phyloP scores from a whole-genome alignment of 2,329 filamentous ascomycete genomes.

The Monascus ruber region DNA sequence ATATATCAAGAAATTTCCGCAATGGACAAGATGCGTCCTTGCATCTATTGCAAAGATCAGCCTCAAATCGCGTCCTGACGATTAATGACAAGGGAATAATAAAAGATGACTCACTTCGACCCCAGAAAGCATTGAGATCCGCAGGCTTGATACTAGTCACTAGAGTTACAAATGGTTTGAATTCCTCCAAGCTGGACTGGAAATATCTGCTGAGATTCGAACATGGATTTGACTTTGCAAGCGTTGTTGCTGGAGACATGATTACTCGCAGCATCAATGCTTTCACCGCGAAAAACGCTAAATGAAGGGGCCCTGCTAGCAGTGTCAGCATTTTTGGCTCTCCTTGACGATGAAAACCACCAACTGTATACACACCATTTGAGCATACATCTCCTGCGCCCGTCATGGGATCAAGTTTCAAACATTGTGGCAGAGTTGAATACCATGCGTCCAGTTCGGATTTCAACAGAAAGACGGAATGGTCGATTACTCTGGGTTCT shows the following conservation, averaged over 20 bases:
- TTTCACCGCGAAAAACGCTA: constrained; percentile 33
- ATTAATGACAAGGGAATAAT: neutral
- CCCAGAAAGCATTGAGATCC: constrained; percentile 35
- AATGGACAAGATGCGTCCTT: constrained; percentile 37
- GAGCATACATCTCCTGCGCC: constrained; percentile 5
- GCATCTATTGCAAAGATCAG: constrained; percentile 9
- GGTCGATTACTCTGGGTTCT: constrained; percentile 2
- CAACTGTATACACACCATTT: constrained; percentile 7
- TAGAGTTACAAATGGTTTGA: constrained; percentile 21
- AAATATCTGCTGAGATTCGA: constrained; percentile 13
- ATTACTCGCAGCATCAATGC: constrained; percentile 34
- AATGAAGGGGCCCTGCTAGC: constrained; percentile 26
- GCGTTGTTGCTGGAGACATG: constrained; percentile 36
- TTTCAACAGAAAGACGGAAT: constrained; percentile 5
- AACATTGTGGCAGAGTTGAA: constrained; percentile 9
- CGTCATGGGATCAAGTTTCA: constrained; percentile 7
- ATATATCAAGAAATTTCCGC: constrained; percentile 40
- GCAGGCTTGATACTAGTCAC: constrained; percentile 20
- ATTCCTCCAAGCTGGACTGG: constrained; percentile 7
- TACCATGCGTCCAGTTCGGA: constrained; percentile 8
- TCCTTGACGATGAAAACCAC: neutral
- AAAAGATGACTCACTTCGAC: constrained; percentile 27
- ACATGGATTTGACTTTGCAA: constrained; percentile 31
- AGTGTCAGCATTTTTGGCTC: neutral
- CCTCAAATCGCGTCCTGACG: no score